Evolutionary conservation across 306 rosid genomes (phyloP).

Genomic region (Pyrus pyrifolia): DNA sequence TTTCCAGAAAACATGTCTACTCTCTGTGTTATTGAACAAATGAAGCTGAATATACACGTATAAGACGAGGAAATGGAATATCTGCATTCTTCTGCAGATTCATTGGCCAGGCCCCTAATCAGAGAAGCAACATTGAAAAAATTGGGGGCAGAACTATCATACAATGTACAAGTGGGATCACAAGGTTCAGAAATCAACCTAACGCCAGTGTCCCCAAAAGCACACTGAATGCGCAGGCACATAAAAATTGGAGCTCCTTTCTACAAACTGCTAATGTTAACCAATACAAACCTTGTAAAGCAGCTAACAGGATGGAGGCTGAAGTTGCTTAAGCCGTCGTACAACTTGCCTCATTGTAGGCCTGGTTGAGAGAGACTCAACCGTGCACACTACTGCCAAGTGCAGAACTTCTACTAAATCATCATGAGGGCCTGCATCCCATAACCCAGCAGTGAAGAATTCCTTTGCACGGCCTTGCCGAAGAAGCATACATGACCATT

Average conservation of each 20-base stretch:
- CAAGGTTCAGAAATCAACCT: conserved; percentile 51
- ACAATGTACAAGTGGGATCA: conserved; percentile 62
- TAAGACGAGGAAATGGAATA: conserved; percentile 34
- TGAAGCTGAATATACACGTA: conserved; percentile 24
- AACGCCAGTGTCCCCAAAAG: conserved; percentile 22
- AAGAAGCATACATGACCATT: conserved; percentile 83
- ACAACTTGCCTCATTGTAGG: conserved; percentile 93
- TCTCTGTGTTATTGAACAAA: conserved; percentile 39
- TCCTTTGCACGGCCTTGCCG: conserved; percentile 82
- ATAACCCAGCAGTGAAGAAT: conserved; percentile 72
- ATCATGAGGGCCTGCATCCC: conserved; percentile 81
- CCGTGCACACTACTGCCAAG: conserved; percentile 84
- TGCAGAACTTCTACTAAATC: conserved; percentile 84
- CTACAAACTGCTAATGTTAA: conserved; percentile 46
- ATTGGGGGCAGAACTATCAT: conserved; percentile 48
- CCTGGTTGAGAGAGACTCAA: conserved; percentile 78
- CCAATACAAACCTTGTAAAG: conserved; percentile 16
- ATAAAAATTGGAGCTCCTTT: conserved; percentile 33
- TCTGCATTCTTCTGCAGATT: conserved; percentile 87
- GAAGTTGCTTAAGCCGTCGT: conserved; percentile 83
- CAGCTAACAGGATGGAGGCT: conserved; percentile 76
- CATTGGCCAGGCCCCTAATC: conserved; percentile 35
- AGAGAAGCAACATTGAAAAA: conserved; percentile 32
- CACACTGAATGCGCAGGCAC: conserved; percentile 33
- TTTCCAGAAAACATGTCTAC: conserved; percentile 10